Conservation (phyloP, 495 filamentous ascomycete genomes). For the Xylaria bambusicola region DNA sequence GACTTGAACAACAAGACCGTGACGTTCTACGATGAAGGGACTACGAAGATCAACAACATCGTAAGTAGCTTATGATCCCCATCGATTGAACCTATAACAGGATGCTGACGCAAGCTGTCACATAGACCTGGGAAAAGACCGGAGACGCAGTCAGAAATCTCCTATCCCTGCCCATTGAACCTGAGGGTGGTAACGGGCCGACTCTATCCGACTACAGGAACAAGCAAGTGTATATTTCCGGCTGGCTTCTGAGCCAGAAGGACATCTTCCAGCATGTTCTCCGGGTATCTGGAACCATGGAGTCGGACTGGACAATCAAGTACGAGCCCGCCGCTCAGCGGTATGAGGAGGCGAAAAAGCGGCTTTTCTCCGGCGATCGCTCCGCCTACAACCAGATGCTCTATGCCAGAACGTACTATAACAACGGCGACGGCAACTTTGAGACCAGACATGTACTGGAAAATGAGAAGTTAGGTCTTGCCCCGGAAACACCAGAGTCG, state of each 20-base stretch:
- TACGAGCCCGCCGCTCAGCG: constrained; percentile 45
- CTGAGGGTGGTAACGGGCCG: constrained; percentile 42
- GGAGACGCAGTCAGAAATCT: constrained; percentile 41
- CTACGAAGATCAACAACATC: constrained; percentile 36
- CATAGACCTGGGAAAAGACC: constrained; percentile 41
- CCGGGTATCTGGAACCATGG: constrained; percentile 54
- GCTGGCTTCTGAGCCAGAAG: constrained; percentile 47
- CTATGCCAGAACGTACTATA: constrained; percentile 55
- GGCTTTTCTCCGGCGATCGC: constrained; percentile 32
- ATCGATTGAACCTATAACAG: background rate
- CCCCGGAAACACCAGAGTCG: constrained; percentile 47
- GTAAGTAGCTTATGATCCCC: constrained; percentile 16
- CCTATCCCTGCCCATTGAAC: constrained; percentile 39
- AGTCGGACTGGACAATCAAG: constrained; percentile 58
- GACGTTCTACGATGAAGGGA: constrained; percentile 37
- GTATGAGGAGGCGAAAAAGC: constrained; percentile 44
- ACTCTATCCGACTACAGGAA: constrained; percentile 43
- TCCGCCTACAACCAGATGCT: constrained; percentile 51
- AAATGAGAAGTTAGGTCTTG: constrained; percentile 55
- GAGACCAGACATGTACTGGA: constrained; percentile 39
- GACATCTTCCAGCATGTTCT: constrained; percentile 48
- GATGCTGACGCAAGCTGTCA: constrained; percentile 8
- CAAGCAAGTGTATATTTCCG: constrained; percentile 43
- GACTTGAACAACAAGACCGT: constrained; percentile 32
- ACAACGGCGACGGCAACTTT: constrained; percentile 49